These are phyloP conservation scores for Amborella trichopoda DNA, from an alignment of 164 flowering plant species.

Conservation along the genomic window DNA sequence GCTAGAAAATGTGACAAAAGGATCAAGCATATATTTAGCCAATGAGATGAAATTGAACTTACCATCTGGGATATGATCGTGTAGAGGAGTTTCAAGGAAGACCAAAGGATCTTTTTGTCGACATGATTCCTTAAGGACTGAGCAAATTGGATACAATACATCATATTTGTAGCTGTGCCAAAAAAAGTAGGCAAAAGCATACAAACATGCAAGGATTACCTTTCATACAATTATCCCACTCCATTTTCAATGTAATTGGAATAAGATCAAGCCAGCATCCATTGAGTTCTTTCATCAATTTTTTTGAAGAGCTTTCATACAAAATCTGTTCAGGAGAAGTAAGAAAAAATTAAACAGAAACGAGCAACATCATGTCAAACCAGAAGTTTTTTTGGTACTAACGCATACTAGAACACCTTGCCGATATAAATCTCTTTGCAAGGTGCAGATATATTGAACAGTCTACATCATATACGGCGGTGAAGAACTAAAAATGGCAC, in stretches of 20 bases:
- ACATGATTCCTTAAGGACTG: conserved; percentile 37
- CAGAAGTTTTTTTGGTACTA: too few species aligned
- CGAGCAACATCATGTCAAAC: too few species aligned
- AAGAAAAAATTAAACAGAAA: conserved; percentile 16
- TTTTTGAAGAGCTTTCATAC: conserved; percentile 25
- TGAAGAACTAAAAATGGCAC: too few species aligned
- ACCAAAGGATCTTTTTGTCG: conserved; percentile 35
- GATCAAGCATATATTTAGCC: background rate
- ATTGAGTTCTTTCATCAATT: conserved; percentile 33
- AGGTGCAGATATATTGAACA: too few species aligned
- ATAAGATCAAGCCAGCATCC: conserved; percentile 54
- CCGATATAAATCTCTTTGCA: too few species aligned
- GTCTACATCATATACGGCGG: too few species aligned
- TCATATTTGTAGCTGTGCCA: too few species aligned
- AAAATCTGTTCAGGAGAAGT: conserved; percentile 32
- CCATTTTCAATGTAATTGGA: conserved; percentile 34
- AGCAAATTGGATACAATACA: conserved; percentile 8
- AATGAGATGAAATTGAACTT: conserved; percentile 2
- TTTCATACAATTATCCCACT: conserved; percentile 45
- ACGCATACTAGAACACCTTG: too few species aligned
- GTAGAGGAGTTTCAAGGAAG: conserved; percentile 22
- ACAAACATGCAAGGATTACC: conserved; percentile 28
- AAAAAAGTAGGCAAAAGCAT: too few species aligned
- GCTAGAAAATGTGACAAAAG: background rate
- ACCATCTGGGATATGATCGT: conserved; percentile 20